Evolutionary conservation across 192 early-diverging fungal genomes (phyloP).

Genomic region (Gryganskiella cystojenkinii): DNA sequence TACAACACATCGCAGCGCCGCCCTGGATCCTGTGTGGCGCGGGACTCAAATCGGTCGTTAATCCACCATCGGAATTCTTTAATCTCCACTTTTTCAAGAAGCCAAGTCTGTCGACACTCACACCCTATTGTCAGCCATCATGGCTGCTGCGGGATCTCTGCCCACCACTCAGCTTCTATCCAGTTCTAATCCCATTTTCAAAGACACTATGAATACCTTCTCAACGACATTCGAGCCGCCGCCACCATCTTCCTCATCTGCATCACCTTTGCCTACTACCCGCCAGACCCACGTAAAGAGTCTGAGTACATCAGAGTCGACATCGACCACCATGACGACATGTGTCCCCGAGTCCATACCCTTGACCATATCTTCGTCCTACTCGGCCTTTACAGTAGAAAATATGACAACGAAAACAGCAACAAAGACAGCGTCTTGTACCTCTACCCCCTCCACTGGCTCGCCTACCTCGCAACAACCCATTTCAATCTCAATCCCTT

Average conservation of each 20-base stretch:
- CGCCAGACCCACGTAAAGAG: too few species aligned
- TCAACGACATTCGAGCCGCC: conserved; percentile 12
- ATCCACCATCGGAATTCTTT: too few species aligned
- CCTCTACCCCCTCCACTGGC: not conserved
- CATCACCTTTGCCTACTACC: too few species aligned
- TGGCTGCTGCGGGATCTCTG: not conserved
- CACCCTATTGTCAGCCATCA: not conserved
- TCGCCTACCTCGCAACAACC: not conserved
- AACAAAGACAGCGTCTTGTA: not conserved
- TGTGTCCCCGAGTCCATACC: too few species aligned
- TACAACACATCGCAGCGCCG: too few species aligned
- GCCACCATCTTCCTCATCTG: not conserved
- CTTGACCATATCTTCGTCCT: too few species aligned
- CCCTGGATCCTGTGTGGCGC: too few species aligned
- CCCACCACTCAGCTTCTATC: not conserved
- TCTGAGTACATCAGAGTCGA: too few species aligned
- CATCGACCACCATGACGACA: conserved; percentile 1
- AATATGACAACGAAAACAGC: not conserved
- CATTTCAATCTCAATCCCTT: not conserved
- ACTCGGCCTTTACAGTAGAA: too few species aligned
- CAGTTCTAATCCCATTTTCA: conserved; percentile 15
- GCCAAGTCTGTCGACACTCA: not conserved
- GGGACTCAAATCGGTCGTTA: too few species aligned
- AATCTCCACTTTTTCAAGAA: not conserved
- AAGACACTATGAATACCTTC: conserved; percentile 34